phyloP scores from a whole-genome alignment of 306 rosid genomes.

The Dalbergia oliveri region DNA sequence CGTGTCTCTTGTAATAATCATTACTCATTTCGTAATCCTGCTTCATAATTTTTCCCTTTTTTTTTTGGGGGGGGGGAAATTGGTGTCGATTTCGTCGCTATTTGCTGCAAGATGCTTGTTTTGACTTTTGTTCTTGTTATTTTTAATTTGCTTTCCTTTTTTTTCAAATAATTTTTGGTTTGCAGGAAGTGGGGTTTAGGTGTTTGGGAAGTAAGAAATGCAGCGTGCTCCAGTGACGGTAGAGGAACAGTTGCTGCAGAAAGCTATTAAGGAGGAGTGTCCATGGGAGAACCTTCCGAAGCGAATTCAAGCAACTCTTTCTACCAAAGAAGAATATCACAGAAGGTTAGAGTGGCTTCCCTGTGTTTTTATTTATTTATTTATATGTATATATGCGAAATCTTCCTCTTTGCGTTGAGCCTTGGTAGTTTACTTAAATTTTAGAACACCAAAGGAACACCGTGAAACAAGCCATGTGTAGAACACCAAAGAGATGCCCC shows the following conservation, averaged over 20 bases:
- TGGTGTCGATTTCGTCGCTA: constrained; percentile 8
- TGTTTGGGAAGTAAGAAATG: constrained; percentile 61
- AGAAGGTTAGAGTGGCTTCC: constrained; percentile 65
- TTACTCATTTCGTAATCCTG: constrained; percentile 21
- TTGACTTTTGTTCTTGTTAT: constrained; percentile 8
- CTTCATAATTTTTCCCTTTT: background rate
- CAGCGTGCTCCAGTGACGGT: constrained; percentile 75
- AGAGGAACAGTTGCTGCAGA: constrained; percentile 83
- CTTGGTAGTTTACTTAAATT: constrained; percentile 6
- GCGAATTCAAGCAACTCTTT: constrained; percentile 79
- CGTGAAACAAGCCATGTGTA: too few species aligned
- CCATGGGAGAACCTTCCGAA: constrained; percentile 93
- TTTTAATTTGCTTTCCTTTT: background rate
- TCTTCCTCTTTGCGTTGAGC: background rate
- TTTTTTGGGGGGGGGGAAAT: background rate
- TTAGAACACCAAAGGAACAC: too few species aligned
- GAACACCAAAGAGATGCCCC: too few species aligned
- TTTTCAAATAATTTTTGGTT: background rate
- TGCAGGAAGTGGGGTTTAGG: constrained; percentile 40
- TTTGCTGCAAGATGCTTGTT: constrained; percentile 14
- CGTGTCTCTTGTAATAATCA: background rate
- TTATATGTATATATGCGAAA: background rate
- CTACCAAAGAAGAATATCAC: constrained; percentile 96
- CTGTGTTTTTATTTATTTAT: too few species aligned
- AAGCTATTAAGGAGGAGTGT: constrained; percentile 91